Base-by-base conservation (phyloP, 2,329 filamentous ascomycete species). In the Neonectria punicea region DNA sequence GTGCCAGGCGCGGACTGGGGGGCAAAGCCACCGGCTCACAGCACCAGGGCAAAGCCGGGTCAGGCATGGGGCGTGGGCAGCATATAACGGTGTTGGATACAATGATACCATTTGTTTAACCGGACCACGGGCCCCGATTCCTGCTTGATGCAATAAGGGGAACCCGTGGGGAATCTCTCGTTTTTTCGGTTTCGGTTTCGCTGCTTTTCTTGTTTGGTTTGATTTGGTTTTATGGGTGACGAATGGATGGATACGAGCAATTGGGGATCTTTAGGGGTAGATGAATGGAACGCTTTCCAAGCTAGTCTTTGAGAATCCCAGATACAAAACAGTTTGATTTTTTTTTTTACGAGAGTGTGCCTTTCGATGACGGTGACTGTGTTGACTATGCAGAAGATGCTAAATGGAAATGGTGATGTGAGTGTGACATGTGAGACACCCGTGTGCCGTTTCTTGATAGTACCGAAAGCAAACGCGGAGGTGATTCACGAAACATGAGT, bases 51-150 rank as follows among this genome's bases (percentile, higher is more conserved):
- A n/a, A 39, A 56, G 39, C 28, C 34, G 55, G 63, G 39, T 18
- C 16, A 51, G 71, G 61, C 64, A 65, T 28, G 43, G 54, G n/a
- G 66, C 63, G 65, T 67, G 68, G 65, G 68, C 59, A 69, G 68
- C 71, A 74, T 70, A 71, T 63, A 65, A 73, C 61, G 72, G 72
- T 70, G 72, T 74, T 74, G 72, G 71, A 74, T 74, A 73, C 58
- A 71, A 36, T 67, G 68, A 73, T 73, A 74, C 71, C 71, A 73
- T 58, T 70, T 71, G 68, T 60, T 65, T 36, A 61, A 58, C 34
- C 16, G 50, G 58, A 51, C 22, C 49, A 46, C 13, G 32, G 43
- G 39, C 20, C 62, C 47, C 39, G 10, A 39, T 39, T 63, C 49
- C 44, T 55, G 32, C 58, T 54, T 34, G 58, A 61, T 10, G 58